Base-by-base conservation (phyloP, 345 rosid genomes). In the Heritiera littoralis region DNA sequence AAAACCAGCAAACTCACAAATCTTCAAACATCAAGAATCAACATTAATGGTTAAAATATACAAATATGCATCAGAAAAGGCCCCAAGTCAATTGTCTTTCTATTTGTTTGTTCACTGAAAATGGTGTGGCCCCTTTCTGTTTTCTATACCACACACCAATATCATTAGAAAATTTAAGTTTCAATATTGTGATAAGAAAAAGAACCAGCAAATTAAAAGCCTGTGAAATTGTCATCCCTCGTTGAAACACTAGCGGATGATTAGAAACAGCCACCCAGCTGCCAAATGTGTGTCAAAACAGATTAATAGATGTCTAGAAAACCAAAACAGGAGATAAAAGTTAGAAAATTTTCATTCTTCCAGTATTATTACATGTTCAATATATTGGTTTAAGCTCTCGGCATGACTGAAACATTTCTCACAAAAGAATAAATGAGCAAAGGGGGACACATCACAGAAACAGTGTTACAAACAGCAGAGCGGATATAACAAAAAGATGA, bases 211-310 rank as follows among this genome's bases (percentile, higher is more conserved):
- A 18, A 48, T 20, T 45, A 56, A 65, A 79, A 65, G 74, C 45
- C 41, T 60, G 74, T 5, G 12, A 59, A 72, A 52, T 76, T 55
- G 58, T 63, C 77, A 66, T 60, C 82, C 51, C 64, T 68, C 68
- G 61, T 51, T 46, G 28, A 80, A 76, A 35, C 86, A 49, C 81
- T 58, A 68, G 30, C 49, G 35, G 35, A 69, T 15, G 80, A 92
- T 92, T 87, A 90, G 81, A 86, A 9, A 87, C 88, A 85, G 79
- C 97, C 97, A 76, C 94, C 94, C 89, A 90, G 81, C 97, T 92
- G 90, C 85, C 18, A 80, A 66, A n/a, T 80, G 23, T 66, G 8
- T 14, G 43, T 38, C n/a, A 78, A 58, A 68, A 55, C 54, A 67
- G 40, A 77, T 67, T 17, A 77, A 59, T 49, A 30, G 49, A 69